Base-by-base conservation (phyloP, 140 eudicot genomes). In the Anethum foeniculum region DNA sequence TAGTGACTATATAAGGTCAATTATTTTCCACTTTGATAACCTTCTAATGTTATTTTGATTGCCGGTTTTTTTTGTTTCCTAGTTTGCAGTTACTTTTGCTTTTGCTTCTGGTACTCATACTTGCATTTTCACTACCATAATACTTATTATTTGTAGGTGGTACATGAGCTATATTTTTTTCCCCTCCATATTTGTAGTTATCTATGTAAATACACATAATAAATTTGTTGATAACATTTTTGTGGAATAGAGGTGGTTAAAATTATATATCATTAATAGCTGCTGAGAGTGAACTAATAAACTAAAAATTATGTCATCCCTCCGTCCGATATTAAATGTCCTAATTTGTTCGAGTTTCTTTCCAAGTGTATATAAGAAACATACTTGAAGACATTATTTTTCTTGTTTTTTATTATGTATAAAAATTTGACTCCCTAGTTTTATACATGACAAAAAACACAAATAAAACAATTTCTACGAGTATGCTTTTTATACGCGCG, bases 1-100 rank as follows among this genome's bases (percentile, higher is more conserved):
- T 72, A 85, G 87, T 49, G 99, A 95, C 82, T 95, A 95, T 80
- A 79, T 91, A 39, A 92, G 99, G 99, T 95, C 83, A 84, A 87
- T 69, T 80, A 68, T 46, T 64, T 39, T 80, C 25, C 34, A 16
- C 48, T 38, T 39, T 9, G 52, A 6, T 74, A 34, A 18, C 39
- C 56, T 74, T n/a, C 11, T 43, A n/a, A 21, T 43, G 12, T 23
- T 41, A 27, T n/a, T 5, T 44, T 10, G 0, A 4, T 19, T 23
- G 12, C 14, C 6, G 10, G 34, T 41, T n/a, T 72, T 46, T 16
- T 25, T 16, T 6, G 12, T 34, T 34, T 34, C 3, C 38, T 34
- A 34, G 38, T 34, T 12, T 44, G n/a, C 23, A 46, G 1, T 8
- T 72, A 72, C 48, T 19, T 25, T 38, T 71, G 7, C 16, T 18